A percentile compares a stretch with the other conserved stretches of the same genome.
Evolutionary conservation across 2,329 filamentous ascomycete genomes (phyloP).

Genomic region (Penicillium brasilianum): DNA sequence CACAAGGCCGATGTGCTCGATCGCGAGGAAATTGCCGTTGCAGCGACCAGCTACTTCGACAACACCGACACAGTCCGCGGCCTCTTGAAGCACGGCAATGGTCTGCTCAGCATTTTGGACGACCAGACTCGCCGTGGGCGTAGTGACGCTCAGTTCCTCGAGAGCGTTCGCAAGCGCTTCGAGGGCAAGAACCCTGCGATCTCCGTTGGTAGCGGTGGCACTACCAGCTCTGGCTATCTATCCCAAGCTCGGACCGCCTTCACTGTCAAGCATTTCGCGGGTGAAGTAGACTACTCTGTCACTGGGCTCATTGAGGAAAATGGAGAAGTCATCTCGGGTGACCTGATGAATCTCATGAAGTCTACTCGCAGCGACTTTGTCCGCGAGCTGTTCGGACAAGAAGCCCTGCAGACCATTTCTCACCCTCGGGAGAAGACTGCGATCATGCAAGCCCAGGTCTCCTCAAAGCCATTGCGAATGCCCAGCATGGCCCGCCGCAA

Average conservation of each 20-base stretch:
- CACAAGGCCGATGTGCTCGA: slow-evolving; percentile 91
- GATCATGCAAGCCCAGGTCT: slow-evolving; percentile 94
- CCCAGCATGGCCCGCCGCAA: slow-evolving; percentile 90
- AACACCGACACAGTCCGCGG: slow-evolving; percentile 94
- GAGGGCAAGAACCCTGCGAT: slow-evolving; percentile 94
- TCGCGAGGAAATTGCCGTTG: slow-evolving; percentile 87
- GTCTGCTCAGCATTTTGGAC: slow-evolving; percentile 89
- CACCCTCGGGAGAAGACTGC: slow-evolving; percentile 89
- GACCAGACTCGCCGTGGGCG: slow-evolving; percentile 91
- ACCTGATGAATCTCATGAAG: slow-evolving; percentile 92
- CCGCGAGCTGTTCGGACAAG: slow-evolving; percentile 90
- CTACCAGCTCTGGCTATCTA: slow-evolving; percentile 86
- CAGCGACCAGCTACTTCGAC: slow-evolving; percentile 95
- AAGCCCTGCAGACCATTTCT: slow-evolving; percentile 88
- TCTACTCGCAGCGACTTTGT: slow-evolving; percentile 89
- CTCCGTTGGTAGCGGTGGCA: slow-evolving; percentile 73
- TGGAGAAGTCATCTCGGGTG: slow-evolving; percentile 91
- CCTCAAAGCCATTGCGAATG: slow-evolving; percentile 89
- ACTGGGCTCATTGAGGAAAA: slow-evolving; percentile 92
- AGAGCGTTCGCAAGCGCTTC: slow-evolving; percentile 89
- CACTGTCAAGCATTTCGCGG: slow-evolving; percentile 92
- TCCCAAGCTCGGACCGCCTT: slow-evolving; percentile 80
- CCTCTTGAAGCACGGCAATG: slow-evolving; percentile 89
- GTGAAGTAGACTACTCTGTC: slow-evolving; percentile 92
- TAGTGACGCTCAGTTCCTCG: slow-evolving; percentile 86